Base-by-base conservation (phyloP, 805 yeast genomes). In the Teunomyces cretensis region DNA sequence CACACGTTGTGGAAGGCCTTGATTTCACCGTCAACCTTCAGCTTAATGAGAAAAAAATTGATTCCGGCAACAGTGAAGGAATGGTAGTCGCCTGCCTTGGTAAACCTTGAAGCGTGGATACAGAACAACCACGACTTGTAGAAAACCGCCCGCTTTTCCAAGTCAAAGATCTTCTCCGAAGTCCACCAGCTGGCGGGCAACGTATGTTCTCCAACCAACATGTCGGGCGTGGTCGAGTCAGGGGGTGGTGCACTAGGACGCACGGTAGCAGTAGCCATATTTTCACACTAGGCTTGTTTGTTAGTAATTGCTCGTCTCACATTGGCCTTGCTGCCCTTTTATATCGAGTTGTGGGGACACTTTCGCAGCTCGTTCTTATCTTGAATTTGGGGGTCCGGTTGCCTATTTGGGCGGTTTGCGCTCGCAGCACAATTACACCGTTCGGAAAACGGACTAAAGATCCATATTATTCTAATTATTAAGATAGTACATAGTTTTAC, bases 171-270 rank as follows among this genome's bases (percentile, higher is more conserved):
- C 48, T 76, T 76, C 44, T 76, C 79, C 9, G 83, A 77, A 14
- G 78, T 76, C 84, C 84, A 80, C 85, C 85, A 80, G 14, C 83
- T 76, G 9, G 85, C 81, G 24, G 86, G 86, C 38, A 80, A 68
- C 0, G 86, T 80, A 61, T 80, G 63, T 37, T 60, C 60, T 11
- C 64, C 63, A 2, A 61, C 62, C 24, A 58, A 43, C 41, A 57
- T 46, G 28, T 48, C 50, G 13, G 51, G 58, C 11, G 31, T 42
- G 7, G 48, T 42, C 15, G 39, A 26, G 22, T 49, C 55, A 12
- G 28, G 32, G 7, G 68, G 63, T 9, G 65, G 61, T 19, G 65
- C 59, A 32, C 58, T 52, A 15, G 67, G 62, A 26, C 44, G 40
- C 14, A 41, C 28, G 14, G 44, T 49, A 33, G 48, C 53, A 22